These are phyloP conservation scores for Cercospora sp. DNA, from an alignment of 2,329 filamentous ascomycete species.

Conservation along the genomic window DNA sequence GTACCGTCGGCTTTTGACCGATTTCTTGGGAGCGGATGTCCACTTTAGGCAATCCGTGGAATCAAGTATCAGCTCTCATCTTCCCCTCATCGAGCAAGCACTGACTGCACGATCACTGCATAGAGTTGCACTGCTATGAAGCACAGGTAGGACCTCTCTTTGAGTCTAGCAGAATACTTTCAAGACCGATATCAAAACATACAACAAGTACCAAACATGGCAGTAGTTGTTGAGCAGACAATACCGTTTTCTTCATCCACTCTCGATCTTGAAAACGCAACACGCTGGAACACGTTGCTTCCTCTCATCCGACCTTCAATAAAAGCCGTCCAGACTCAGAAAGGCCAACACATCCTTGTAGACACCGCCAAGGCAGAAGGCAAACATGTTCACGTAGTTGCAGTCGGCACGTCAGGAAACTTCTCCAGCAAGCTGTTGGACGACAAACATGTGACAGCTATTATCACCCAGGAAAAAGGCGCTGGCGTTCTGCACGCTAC, in stretches of 20 bases:
- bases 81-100: conserved; percentile 14
- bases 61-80: conserved; percentile 3
- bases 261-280: conserved; percentile 36
- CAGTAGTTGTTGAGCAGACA: conserved; percentile 41
- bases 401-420: conserved; percentile 34
- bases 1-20: background rate
- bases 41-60: conserved; percentile 7
- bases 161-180: background rate
- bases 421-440: conserved; percentile 40
- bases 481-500: conserved; percentile 32
- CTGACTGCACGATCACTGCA: background rate
- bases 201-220: conserved; percentile 29
- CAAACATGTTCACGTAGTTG: conserved; percentile 33
- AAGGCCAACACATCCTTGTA: conserved; percentile 37
- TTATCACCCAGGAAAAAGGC: conserved; percentile 32
- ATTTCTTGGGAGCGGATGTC: background rate
- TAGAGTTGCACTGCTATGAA: background rate
- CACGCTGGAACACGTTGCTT: conserved; percentile 38
- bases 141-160: background rate
- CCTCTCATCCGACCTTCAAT: conserved; percentile 39
- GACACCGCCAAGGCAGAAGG: conserved; percentile 33
- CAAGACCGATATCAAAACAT: background rate
- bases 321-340: conserved; percentile 29
- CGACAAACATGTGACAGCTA: conserved; percentile 37
- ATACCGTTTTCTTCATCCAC: conserved; percentile 34